Conservation (phyloP, 345 rosid species). For the Turnera subulata region DNA sequence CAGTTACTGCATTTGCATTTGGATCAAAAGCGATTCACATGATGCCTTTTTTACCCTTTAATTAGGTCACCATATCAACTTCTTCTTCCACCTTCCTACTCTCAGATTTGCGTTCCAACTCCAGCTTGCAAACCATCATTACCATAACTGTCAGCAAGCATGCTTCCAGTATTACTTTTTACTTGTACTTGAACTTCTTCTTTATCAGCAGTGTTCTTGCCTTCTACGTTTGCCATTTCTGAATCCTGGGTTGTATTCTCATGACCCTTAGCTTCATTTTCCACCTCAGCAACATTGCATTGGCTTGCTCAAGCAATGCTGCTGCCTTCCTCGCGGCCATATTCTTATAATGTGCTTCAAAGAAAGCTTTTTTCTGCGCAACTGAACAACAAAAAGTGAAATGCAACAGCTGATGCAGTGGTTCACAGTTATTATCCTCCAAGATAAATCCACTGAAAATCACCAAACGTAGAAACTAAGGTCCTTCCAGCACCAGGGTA, state of each 20-base stretch:
- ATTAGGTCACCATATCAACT: slow-evolving; percentile 18
- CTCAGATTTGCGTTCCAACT: slow-evolving; percentile 18
- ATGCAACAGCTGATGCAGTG: neutral
- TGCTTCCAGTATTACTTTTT: slow-evolving; percentile 1
- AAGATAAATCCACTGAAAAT: no score
- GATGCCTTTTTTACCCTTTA: neutral
- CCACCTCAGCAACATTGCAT: slow-evolving; percentile 10
- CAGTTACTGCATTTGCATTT: no score
- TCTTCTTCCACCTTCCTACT: slow-evolving; percentile 13
- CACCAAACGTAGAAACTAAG: no score
- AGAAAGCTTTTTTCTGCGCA: no score
- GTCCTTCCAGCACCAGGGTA: no score
- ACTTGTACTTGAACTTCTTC: slow-evolving; percentile 14
- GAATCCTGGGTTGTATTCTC: no score
- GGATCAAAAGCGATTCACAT: neutral
- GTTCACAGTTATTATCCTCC: neutral
- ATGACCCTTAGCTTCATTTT: neutral
- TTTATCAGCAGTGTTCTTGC: neutral
- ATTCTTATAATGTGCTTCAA: no score
- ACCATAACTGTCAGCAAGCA: slow-evolving; percentile 10
- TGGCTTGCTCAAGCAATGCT: slow-evolving; percentile 34
- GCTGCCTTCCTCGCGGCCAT: no score
- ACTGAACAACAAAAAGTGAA: neutral
- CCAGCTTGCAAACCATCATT: no score
- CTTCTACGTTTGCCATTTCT: neutral